Base-by-base conservation (phyloP, 2,329 filamentous ascomycete species). In the Arthrobotrys entomopaga region DNA sequence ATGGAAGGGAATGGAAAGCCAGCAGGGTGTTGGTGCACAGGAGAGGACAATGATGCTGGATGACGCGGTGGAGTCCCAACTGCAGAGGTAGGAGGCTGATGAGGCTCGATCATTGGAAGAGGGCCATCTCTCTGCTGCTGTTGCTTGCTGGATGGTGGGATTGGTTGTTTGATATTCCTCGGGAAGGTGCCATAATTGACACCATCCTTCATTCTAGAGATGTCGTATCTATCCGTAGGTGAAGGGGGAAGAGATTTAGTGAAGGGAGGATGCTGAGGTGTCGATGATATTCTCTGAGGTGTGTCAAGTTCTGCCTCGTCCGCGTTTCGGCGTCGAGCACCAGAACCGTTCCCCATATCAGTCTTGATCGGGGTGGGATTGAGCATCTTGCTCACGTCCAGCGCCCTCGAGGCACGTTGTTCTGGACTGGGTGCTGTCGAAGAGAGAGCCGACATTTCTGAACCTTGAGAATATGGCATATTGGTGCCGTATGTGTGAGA, bases 311-410 rank as follows among this genome's bases (percentile, higher is more conserved):
- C 69, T 34, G 69, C 67, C 58, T 71, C 60, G 24, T 65, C 73
- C 29, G 67, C 69, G 46, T 67, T 73, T 24, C 69, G 67, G 10
- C 67, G 61, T 52, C 69, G 76, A 73, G 42, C 65, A 64, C 29
- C 61, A 48, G 52, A 71, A 64, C 38, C 61, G 71, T 57, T 77
- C 63, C 65, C 77, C 50, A 61, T 60, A 69, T 75, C 74, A 42
- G 54, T 76, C 54, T 58, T 78, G 64, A 49, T 76, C 5, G 78
- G 78, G 15, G 78, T 78, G 52, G 78, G 77, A 63, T 79, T 79
- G 22, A 79, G 69, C 53, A 79, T 79, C 43, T 77, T 77, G 53
- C 71, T 78, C 16, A 79, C 76, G 59, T 78, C 77, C 19, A 78
- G 56, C 26, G 76, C 69, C 19, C 77, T 73, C 24, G 77, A 76